Evolutionary conservation across 2,329 filamentous ascomycete species (phyloP).

Genomic region (Xylariomycetidae sp.): DNA sequence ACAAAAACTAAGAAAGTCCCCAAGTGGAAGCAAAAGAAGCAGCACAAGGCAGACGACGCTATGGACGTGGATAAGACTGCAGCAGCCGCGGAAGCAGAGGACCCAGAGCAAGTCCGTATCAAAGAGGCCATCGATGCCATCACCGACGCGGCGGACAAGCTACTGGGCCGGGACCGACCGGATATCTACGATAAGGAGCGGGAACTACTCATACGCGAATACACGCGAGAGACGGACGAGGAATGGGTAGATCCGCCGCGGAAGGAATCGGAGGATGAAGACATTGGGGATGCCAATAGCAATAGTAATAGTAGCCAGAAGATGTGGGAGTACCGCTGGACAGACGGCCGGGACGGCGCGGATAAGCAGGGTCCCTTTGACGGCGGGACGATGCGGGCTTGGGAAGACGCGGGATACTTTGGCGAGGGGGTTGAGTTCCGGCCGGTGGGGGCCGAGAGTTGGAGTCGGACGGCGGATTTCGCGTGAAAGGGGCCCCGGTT

Average conservation of each 20-base stretch:
- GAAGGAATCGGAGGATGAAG: background rate
- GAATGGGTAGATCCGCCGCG: constrained; percentile 62
- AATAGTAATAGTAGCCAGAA: constrained; percentile 14
- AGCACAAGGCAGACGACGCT: constrained; percentile 49
- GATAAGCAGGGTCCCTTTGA: constrained; percentile 85
- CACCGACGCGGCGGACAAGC: constrained; percentile 82
- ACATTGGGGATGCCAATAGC: too few species aligned
- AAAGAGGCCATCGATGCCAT: constrained; percentile 74
- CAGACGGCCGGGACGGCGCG: constrained; percentile 76
- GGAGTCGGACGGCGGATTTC: constrained; percentile 49
- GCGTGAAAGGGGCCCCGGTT: too few species aligned
- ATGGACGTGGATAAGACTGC: constrained; percentile 77
- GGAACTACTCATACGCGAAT: constrained; percentile 78
- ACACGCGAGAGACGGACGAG: constrained; percentile 79
- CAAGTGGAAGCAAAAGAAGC: constrained; percentile 68
- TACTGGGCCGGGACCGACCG: constrained; percentile 75
- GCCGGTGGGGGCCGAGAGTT: constrained; percentile 49
- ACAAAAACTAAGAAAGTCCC: constrained; percentile 44
- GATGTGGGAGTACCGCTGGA: constrained; percentile 92
- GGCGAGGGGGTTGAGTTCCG: constrained; percentile 81
- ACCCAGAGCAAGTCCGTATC: constrained; percentile 64
- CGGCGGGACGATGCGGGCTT: constrained; percentile 77
- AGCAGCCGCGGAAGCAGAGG: constrained; percentile 47
- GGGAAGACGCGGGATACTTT: constrained; percentile 91
- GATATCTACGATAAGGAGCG: constrained; percentile 92